phyloP scores from a whole-genome alignment of 2,329 filamentous ascomycete species.

The Penicillium sp. region DNA sequence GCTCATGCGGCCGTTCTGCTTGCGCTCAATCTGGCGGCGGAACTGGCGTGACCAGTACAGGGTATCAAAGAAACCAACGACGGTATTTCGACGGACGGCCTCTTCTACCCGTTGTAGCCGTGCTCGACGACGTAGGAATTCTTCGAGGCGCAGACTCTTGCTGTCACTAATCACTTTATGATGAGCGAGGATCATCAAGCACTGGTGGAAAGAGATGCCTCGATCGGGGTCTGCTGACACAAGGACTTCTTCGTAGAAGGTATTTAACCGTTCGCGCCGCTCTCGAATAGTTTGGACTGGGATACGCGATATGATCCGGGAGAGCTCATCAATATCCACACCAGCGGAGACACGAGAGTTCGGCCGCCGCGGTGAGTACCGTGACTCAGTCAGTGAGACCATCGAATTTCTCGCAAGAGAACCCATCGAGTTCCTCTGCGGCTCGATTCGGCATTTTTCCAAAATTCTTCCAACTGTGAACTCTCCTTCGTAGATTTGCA shows the following conservation, averaged over 20 bases:
- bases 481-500: constrained; percentile 91
- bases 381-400: constrained; percentile 15
- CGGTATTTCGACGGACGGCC: constrained; percentile 83
- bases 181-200: constrained; percentile 93
- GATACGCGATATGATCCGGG: constrained; percentile 68
- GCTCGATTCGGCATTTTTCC: constrained; percentile 71
- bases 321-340: constrained; percentile 73
- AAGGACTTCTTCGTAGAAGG: constrained; percentile 96
- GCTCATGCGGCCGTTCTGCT: constrained; percentile 73
- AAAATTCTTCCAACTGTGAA: constrained; percentile 84
- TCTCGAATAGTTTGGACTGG: constrained; percentile 73
- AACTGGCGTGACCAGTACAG: constrained; percentile 83
- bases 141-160: constrained; percentile 90
- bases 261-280: constrained; percentile 76
- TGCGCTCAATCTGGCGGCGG: constrained; percentile 69
- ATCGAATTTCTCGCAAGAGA: constrained; percentile 38
- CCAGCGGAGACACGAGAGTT: constrained; percentile 49
- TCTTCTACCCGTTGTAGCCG: constrained; percentile 92
- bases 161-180: constrained; percentile 99
- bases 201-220: constrained; percentile 86
- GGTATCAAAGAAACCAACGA: constrained; percentile 94
- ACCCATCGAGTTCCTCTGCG: constrained; percentile 27
- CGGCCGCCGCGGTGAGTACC: constrained; percentile 12
- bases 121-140: constrained; percentile 86
- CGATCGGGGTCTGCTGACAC: constrained; percentile 86